These are phyloP conservation scores for Poa annua DNA, from an alignment of 176 grass and related monocot genomes.

Conservation along the genomic window DNA sequence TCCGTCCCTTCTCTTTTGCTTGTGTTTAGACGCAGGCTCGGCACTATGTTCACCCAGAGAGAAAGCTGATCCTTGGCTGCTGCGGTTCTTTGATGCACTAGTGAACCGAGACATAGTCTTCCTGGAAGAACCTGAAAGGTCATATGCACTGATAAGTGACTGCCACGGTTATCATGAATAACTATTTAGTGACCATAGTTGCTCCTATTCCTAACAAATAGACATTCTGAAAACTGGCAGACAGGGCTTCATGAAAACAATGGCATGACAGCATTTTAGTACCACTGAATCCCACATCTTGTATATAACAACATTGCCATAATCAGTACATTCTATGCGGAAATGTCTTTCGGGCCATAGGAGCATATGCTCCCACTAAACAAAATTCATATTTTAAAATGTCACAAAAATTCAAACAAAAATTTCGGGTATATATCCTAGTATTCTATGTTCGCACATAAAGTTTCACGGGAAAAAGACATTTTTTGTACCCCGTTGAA, in stretches of 20 bases:
- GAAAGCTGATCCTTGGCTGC: slow-evolving; percentile 53
- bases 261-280: not conserved
- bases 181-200: not conserved
- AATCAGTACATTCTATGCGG: not conserved
- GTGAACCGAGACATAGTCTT: slow-evolving; percentile 57
- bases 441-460: too few relatives aligned
- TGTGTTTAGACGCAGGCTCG: slow-evolving; percentile 35
- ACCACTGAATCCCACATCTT: not conserved
- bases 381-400: too few relatives aligned
- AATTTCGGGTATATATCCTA: too few relatives aligned
- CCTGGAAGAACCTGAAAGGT: slow-evolving; percentile 42
- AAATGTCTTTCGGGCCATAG: too few relatives aligned
- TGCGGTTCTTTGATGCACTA: slow-evolving; percentile 43
- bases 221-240: not conserved
- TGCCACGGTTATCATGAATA: not conserved
- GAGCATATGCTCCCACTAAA: too few relatives aligned
- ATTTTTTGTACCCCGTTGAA: too few relatives aligned
- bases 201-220: slow-evolving; percentile 7
- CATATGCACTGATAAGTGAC: not conserved
- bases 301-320: not conserved
- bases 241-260: not conserved
- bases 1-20: slow-evolving; percentile 42
- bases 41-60: slow-evolving; percentile 32
- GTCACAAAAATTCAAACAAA: too few relatives aligned
- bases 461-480: too few relatives aligned